Conservation (phyloP, 1,284 basidiomycete genomes). For the Pseudozyma sp. region DNA sequence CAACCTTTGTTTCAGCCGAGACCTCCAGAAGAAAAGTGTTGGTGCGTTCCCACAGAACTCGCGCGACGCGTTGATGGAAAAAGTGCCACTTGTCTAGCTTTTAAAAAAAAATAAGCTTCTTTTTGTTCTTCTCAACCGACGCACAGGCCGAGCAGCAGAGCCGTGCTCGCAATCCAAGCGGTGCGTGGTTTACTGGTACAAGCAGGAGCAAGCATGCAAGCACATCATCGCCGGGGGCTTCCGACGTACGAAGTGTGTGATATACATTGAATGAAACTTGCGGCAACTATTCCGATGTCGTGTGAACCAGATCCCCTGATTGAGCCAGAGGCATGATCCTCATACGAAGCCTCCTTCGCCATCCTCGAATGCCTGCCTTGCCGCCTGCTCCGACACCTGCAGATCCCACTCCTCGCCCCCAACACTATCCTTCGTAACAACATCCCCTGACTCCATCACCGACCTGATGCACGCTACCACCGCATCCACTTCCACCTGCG, state of each 20-base stretch:
- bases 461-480: slow-evolving; percentile 5
- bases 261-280: too few relatives aligned
- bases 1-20: too few relatives aligned
- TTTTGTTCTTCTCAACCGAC: slow-evolving; percentile 2
- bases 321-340: background rate
- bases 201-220: too few relatives aligned
- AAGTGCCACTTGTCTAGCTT: too few relatives aligned
- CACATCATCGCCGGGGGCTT: too few relatives aligned
- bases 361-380: slow-evolving; percentile 27
- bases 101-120: background rate
- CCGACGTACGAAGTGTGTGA: too few relatives aligned
- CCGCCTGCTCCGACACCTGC: slow-evolving; percentile 34
- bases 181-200: too few relatives aligned
- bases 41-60: background rate
- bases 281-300: too few relatives aligned
- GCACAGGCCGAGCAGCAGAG: background rate
- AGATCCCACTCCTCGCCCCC: slow-evolving; percentile 43
- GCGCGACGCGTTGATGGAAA: slow-evolving; percentile 5
- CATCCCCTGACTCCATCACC: slow-evolving; percentile 6
- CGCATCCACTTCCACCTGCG: slow-evolving; percentile 2
- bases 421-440: slow-evolving; percentile 18
- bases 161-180: too few relatives aligned
- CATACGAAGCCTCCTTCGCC: slow-evolving; percentile 51
- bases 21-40: too few relatives aligned
- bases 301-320: too few relatives aligned